Conservation (phyloP, 352 stramenopile genomes). For the Phytophthora sp. region DNA sequence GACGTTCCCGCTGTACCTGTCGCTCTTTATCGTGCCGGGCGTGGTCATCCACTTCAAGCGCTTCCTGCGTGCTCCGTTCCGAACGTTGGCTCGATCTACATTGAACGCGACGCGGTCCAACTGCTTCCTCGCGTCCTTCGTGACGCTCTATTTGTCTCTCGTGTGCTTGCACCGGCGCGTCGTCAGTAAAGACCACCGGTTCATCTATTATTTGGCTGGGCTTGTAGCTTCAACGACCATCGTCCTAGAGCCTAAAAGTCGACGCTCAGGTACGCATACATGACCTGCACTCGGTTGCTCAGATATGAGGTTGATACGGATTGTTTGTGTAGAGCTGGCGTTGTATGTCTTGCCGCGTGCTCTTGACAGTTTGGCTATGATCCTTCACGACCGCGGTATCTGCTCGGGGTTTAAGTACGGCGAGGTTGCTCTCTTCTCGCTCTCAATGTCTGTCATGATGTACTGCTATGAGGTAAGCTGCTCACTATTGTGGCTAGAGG, state of each 20-base stretch:
- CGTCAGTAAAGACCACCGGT: conserved; percentile 67
- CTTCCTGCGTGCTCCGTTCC: conserved; percentile 66
- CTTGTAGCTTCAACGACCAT: conserved; percentile 72
- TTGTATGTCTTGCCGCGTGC: conserved; percentile 81
- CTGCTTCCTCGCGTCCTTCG: conserved; percentile 75
- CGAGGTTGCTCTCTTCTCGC: conserved; percentile 77
- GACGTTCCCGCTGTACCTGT: conserved; percentile 84
- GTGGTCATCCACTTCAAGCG: conserved; percentile 86
- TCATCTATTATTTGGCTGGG: conserved; percentile 79
- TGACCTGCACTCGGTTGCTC: neutral
- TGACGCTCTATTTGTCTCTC: conserved; percentile 70
- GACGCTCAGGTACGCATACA: conserved; percentile 61
- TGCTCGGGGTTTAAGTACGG: conserved; percentile 70
- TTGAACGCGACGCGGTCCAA: conserved; percentile 79
- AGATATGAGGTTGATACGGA: conserved; percentile 2
- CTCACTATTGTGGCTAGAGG: neutral
- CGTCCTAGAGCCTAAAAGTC: conserved; percentile 79
- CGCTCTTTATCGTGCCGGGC: conserved; percentile 83
- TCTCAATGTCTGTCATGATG: conserved; percentile 85
- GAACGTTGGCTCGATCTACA: conserved; percentile 59
- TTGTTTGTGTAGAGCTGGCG: conserved; percentile 57
- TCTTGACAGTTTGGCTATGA: conserved; percentile 79
- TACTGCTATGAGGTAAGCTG: conserved; percentile 79
- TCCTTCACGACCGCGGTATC: conserved; percentile 73
- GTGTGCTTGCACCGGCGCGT: conserved; percentile 67